Evolutionary conservation across 2,329 filamentous ascomycete genomes (phyloP).

Genomic region (Diaporthe aspalathi): DNA sequence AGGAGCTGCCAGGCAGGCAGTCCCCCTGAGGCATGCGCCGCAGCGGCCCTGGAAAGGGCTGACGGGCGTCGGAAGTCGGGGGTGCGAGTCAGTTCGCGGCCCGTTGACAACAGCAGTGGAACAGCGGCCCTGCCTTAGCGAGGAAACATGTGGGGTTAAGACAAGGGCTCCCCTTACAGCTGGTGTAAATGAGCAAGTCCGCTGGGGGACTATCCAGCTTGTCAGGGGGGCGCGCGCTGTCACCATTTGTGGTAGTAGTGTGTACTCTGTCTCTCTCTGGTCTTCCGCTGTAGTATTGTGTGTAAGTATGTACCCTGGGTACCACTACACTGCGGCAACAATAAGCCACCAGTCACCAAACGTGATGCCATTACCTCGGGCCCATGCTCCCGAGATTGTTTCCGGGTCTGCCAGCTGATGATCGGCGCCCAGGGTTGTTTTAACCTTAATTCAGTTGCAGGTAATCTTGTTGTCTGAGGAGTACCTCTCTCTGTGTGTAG

Average conservation of each 20-base stretch:
- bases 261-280: neutral
- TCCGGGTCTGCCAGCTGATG: constrained; percentile 19
- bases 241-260: too few relatives aligned
- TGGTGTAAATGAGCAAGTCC: constrained; percentile 1
- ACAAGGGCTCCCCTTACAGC: constrained; percentile 3
- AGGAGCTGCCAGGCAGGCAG: neutral
- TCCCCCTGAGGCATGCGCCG: neutral
- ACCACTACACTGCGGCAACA: too few relatives aligned
- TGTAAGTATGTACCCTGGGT: too few relatives aligned
- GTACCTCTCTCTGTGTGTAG: neutral
- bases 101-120: too few relatives aligned
- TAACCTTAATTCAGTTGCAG: constrained; percentile 23
- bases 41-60: neutral
- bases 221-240: constrained; percentile 21
- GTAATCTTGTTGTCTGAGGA: neutral
- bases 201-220: neutral
- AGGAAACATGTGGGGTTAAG: constrained; percentile 2
- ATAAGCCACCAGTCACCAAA: neutral
- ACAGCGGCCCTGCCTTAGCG: too few relatives aligned
- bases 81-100: constrained; percentile 22
- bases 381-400: constrained; percentile 8
- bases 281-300: too few relatives aligned
- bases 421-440: constrained; percentile 21
- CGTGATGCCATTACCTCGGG: neutral
- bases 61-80: neutral